Evolutionary conservation across 1,284 basidiomycete species (phyloP), one percentile per base, ranked within the genome.

Genomic region (Cryptococcus amylolentus): DNA sequence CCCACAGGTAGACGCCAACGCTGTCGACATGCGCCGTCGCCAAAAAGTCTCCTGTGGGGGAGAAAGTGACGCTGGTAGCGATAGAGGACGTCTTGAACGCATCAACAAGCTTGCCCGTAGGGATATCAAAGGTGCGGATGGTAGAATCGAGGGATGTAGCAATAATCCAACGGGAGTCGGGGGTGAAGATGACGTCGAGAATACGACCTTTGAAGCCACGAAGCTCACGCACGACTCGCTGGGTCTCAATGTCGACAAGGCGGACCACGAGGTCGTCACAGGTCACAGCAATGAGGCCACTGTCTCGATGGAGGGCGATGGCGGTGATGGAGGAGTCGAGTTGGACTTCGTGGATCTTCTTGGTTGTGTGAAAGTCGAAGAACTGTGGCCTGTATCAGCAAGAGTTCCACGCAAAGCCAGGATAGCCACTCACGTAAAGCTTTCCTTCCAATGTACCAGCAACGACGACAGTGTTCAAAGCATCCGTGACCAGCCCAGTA

Each of bases 111-210:
- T 86, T 82, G 3, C 93, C 91, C 10, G 92, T 92, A 0, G 96
- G 95, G 20, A 99, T 84, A 73, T 99, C 96, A 72, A 92, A 98
- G 0, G 96, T 98, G 46, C 96, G 86, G 64, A 98, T 89, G 49
- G 89, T 83, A 1, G 89, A 91, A 73, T 99, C 96, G 52, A 95
- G 80, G 12, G 93, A 92, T 2, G 90, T 86, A 0, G 87, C 81
- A 40, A 98, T 83, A 41, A 98, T 80, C 95, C 95, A 98, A 59
- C 94, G 82, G 3, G 91, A 94, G 73, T 98, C 93, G 2, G 91
- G 85, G 7, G 94, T 96, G 76, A 97, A 96, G 0, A 49, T 65
- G 42, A 91, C 80, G 71, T 97, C 93, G 20, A 96, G 80, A 39
- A 96, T 82, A 27, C 88, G 84, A 0, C 88, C 88, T 55, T 84